phyloP scores from a whole-genome alignment of 495 filamentous ascomycete genomes.

The Jackrogersella minutella region DNA sequence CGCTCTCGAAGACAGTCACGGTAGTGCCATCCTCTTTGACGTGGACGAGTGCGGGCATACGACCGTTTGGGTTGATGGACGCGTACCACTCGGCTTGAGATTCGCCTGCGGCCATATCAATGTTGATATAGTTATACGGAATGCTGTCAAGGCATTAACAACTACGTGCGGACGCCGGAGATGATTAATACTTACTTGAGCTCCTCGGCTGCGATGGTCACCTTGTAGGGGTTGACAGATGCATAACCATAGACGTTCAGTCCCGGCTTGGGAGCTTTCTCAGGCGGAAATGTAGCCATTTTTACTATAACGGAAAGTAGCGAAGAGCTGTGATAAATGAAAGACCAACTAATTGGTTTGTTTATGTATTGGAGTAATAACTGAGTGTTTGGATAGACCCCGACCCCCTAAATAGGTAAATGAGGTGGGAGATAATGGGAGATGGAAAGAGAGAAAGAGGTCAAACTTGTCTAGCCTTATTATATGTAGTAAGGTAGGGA shows the following conservation, averaged over 20 bases:
- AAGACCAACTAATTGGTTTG: too few relatives aligned
- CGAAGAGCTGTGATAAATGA: too few relatives aligned
- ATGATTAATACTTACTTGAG: slow-evolving; percentile 49
- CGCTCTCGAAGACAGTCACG: slow-evolving; percentile 78
- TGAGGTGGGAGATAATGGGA: too few relatives aligned
- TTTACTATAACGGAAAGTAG: too few relatives aligned
- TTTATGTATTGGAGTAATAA: too few relatives aligned
- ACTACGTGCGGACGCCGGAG: neutral
- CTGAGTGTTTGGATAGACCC: too few relatives aligned
- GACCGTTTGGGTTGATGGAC: slow-evolving; percentile 83
- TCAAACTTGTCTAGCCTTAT: too few relatives aligned
- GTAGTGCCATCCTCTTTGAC: slow-evolving; percentile 65
- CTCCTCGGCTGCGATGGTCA: slow-evolving; percentile 80
- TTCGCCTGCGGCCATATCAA: slow-evolving; percentile 21
- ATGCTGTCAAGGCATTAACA: slow-evolving; percentile 9
- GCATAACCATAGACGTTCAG: slow-evolving; percentile 23
- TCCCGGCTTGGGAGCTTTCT: slow-evolving; percentile 26
- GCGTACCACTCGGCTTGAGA: slow-evolving; percentile 46
- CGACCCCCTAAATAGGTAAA: too few relatives aligned
- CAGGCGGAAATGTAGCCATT: slow-evolving; percentile 21
- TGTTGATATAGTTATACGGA: slow-evolving; percentile 26
- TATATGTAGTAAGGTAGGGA: too few relatives aligned
- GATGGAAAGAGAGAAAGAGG: too few relatives aligned
- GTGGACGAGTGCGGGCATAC: slow-evolving; percentile 73
- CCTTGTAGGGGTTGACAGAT: slow-evolving; percentile 60